Evolutionary conservation across 208 protist species (phyloP).

Genomic region (Acanthamoeba healyi): DNA sequence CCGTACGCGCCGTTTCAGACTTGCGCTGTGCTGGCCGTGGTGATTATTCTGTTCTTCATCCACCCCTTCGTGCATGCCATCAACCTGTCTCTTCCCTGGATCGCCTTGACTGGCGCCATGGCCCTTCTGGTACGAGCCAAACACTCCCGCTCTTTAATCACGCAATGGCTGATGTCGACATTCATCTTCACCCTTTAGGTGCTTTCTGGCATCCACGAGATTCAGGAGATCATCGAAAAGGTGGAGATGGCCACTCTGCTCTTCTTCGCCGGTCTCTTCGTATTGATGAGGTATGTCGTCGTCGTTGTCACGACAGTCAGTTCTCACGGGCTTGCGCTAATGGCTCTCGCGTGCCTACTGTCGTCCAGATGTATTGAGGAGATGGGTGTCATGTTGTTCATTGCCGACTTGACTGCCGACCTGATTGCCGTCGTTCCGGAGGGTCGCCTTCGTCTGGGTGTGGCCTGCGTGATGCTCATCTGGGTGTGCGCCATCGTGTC

Average conservation of each 20-base stretch:
- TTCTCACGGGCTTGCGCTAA: not conserved
- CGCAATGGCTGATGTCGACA: no score
- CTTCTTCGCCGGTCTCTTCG: conserved; percentile 86
- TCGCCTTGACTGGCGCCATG: not conserved
- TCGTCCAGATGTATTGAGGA: conserved; percentile 65
- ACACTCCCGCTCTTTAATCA: no score
- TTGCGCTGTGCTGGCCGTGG: conserved; percentile 63
- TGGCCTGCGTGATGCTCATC: conserved; percentile 77
- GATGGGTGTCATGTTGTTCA: conserved; percentile 78
- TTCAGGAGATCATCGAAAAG: not conserved
- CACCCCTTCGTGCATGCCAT: conserved; percentile 59
- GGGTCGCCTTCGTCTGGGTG: conserved; percentile 63
- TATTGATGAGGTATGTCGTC: conserved; percentile 81
- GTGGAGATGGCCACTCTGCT: conserved; percentile 86
- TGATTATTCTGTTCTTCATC: conserved; percentile 85
- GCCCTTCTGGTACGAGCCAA: not conserved
- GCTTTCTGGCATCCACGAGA: not conserved
- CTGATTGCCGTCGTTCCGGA: conserved; percentile 62
- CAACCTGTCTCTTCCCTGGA: conserved; percentile 79
- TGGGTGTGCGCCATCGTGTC: conserved; percentile 84
- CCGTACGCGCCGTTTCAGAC: no score
- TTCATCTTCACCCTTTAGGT: no score
- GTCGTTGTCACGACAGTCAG: conserved; percentile 78
- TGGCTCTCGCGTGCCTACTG: no score
- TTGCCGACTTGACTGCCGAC: conserved; percentile 76